Percentiles rank a stretch among this genome's conserved stretches.
Evolutionary conservation across 495 filamentous ascomycete genomes (phyloP).

Genomic region (Neurospora cerealis): DNA sequence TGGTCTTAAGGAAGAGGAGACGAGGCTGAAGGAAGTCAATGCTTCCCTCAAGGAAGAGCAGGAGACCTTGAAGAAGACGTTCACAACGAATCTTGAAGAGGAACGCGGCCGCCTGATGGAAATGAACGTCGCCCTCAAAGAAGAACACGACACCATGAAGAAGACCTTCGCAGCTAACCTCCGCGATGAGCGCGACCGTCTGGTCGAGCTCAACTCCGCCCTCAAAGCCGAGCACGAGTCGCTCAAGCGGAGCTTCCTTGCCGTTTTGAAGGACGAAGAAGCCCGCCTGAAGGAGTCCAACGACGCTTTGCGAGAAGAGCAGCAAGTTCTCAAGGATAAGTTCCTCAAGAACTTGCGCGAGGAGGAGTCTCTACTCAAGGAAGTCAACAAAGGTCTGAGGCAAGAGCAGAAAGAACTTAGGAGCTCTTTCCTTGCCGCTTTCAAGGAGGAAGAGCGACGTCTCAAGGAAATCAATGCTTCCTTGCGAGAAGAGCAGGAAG

Average conservation of each 20-base stretch:
- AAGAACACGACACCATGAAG: constrained; percentile 70
- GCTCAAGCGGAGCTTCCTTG: constrained; percentile 23
- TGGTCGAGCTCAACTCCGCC: constrained; percentile 54
- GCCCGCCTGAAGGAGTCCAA: constrained; percentile 6
- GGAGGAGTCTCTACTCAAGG: constrained; percentile 1
- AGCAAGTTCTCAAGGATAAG: neutral
- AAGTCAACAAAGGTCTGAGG: neutral
- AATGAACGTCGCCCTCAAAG: constrained; percentile 39
- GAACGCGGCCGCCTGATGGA: constrained; percentile 18
- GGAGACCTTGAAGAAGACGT: constrained; percentile 13
- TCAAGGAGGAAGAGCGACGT: constrained; percentile 16
- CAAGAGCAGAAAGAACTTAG: constrained; percentile 3
- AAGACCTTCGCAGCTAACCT: constrained; percentile 51
- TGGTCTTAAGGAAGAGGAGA: constrained; percentile 51
- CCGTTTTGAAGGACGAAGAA: constrained; percentile 9
- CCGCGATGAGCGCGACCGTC: constrained; percentile 60
- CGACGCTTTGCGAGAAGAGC: neutral
- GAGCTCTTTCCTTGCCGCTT: constrained; percentile 23
- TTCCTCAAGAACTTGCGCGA: neutral
- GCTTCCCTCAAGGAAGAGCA: constrained; percentile 18
- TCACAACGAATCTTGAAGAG: constrained; percentile 14
- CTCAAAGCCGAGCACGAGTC: constrained; percentile 30
- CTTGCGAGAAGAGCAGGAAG: constrained; percentile 16
- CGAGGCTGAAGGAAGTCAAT: constrained; percentile 35
- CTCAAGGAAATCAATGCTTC: constrained; percentile 11